Evolutionary conservation across 2,329 filamentous ascomycete species (phyloP).

Genomic region (Sclerotinia glacialis): DNA sequence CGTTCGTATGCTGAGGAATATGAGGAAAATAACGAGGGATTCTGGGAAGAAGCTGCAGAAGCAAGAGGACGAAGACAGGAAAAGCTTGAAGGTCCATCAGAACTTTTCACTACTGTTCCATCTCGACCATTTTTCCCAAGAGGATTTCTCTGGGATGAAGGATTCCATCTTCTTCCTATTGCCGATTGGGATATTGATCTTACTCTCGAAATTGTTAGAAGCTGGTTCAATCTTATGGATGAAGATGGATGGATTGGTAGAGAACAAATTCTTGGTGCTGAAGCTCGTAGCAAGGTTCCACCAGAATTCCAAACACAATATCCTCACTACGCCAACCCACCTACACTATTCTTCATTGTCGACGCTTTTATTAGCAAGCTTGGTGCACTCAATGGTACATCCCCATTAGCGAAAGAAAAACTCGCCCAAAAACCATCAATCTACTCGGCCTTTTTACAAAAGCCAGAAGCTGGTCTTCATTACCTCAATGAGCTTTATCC

Average conservation of each 20-base stretch:
- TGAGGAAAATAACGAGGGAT: constrained; percentile 90
- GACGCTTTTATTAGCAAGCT: constrained; percentile 81
- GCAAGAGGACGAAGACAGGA: constrained; percentile 69
- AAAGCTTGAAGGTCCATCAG: constrained; percentile 73
- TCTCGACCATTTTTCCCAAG: constrained; percentile 94
- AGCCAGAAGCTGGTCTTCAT: constrained; percentile 63
- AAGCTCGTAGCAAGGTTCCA: constrained; percentile 94
- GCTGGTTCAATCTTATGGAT: constrained; percentile 95
- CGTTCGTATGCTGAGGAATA: constrained; percentile 90
- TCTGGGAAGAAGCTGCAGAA: constrained; percentile 88
- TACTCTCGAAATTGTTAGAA: constrained; percentile 81
- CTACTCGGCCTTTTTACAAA: constrained; percentile 64
- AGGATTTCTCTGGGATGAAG: constrained; percentile 97
- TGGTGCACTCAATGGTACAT: constrained; percentile 51
- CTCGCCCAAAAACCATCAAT: constrained; percentile 47
- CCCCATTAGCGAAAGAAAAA: constrained; percentile 45
- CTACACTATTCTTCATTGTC: constrained; percentile 87
- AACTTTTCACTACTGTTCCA: constrained; percentile 87
- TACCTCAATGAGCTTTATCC: constrained; percentile 81
- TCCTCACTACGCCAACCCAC: constrained; percentile 95
- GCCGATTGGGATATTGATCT: constrained; percentile 93
- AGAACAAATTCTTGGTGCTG: constrained; percentile 88
- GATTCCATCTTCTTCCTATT: constrained; percentile 89
- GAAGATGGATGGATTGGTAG: constrained; percentile 96
- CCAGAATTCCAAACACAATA: constrained; percentile 92